Evolutionary conservation across 805 yeast species (phyloP), one percentile per base, ranked within the genome.

Genomic region (Saccharomycopsis capsularis): DNA sequence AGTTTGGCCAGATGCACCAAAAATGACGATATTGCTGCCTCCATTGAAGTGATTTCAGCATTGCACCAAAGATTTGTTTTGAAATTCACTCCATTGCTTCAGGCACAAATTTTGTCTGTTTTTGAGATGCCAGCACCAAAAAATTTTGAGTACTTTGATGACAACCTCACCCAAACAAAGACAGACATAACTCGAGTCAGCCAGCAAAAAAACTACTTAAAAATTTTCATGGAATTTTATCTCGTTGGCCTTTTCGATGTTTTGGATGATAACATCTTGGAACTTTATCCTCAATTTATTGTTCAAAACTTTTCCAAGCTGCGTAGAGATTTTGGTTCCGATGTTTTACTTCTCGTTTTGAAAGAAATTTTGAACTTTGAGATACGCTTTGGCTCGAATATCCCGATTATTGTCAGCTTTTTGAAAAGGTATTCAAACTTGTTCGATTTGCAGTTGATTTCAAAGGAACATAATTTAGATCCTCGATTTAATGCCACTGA

Each of bases 41-140:
- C 82, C 2, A 72, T 81, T 24, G 89, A 82, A 56, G 73, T 88
- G 1, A 70, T 82, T 0, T 76, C 87, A 36, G 81, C 80, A 0
- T 64, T 89, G 18, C 95, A 88, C 64, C 95, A 85, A 63, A 68
- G 96, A 48, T 88, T 89, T 59, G 59, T 68, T 2, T 46, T 54
- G 0, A 55, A 63, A 2, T 83, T 85, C 61, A 75, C 90, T 0
- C 75, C 78, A 1, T 72, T 36, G n/a, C 6, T 44, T 2, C 42
- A 44, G 2, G 61, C 65, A 21, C 67, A 67, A n/a, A 49, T 65
- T 15, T 48, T 61, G 15, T 53, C 55, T n/a, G 62, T 59, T 3
- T 54, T 65, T 24, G 52, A 51, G 18, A 51, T 50, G 22, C 57
- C 57, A 23, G 11, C 57, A 16, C 52, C 54, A 45, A 57, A 19